Conservation (phyloP, 2,329 filamentous ascomycete species). For the Helotiales sp. region DNA sequence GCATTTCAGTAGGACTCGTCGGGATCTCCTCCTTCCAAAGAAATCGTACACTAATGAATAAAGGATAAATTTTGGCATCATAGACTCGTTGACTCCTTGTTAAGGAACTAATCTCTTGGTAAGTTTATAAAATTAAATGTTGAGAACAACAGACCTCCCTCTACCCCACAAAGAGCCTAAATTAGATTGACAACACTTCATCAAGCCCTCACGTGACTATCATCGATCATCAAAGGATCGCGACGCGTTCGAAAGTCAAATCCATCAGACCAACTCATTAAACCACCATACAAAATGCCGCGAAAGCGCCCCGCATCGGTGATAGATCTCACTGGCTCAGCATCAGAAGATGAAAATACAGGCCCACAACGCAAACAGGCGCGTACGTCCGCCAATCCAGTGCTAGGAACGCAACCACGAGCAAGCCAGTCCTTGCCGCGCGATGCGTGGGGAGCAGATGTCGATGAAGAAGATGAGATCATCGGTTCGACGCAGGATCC, state of each 20-base stretch:
- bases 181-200: not conserved
- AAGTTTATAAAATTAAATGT: too few relatives aligned
- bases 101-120: too few relatives aligned
- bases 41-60: too few relatives aligned
- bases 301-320: constrained; percentile 47
- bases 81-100: too few relatives aligned
- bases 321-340: constrained; percentile 49
- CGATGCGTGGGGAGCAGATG: constrained; percentile 30
- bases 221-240: constrained; percentile 4
- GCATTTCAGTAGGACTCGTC: too few relatives aligned
- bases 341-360: constrained; percentile 42
- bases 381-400: constrained; percentile 23
- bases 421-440: constrained; percentile 32
- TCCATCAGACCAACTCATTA: not conserved
- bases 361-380: constrained; percentile 37
- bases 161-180: too few relatives aligned
- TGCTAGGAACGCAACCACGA: constrained; percentile 25
- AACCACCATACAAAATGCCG: constrained; percentile 23
- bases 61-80: too few relatives aligned
- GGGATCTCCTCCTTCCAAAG: too few relatives aligned
- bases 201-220: too few relatives aligned
- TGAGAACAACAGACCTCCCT: too few relatives aligned
- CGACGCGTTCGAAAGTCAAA: not conserved
- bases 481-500: constrained; percentile 41
- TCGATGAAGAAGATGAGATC: constrained; percentile 37